Percentiles rank a stretch among this genome's conserved stretches.
phyloP scores from a whole-genome alignment of 2,329 filamentous ascomycete species.

The Balansia obtecta region DNA sequence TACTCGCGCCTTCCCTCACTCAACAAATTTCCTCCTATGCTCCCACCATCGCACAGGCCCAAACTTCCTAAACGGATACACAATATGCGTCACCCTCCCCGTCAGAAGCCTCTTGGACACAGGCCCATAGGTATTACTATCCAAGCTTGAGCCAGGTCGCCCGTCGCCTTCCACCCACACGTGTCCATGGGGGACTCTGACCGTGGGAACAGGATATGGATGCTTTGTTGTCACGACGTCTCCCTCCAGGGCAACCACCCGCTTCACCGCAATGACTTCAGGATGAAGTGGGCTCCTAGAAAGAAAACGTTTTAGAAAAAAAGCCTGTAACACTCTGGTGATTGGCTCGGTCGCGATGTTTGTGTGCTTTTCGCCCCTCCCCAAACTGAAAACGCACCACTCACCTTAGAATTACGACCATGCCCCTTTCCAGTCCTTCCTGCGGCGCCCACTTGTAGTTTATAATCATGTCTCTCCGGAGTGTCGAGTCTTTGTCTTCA shows the following conservation, averaged over 20 bases:
- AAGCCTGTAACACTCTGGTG: not conserved
- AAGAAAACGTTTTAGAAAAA: not conserved
- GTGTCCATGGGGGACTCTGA: slow-evolving; percentile 68
- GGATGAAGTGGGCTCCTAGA: slow-evolving; percentile 59
- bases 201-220: slow-evolving; percentile 42
- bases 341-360: not conserved
- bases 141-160: slow-evolving; percentile 52
- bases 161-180: slow-evolving; percentile 95
- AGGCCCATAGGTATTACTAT: slow-evolving; percentile 87
- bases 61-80: slow-evolving; percentile 54
- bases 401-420: slow-evolving; percentile 61
- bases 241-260: slow-evolving; percentile 69
- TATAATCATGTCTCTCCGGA: slow-evolving; percentile 41
- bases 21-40: slow-evolving; percentile 21
- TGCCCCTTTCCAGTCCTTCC: slow-evolving; percentile 51
- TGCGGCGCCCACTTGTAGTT: slow-evolving; percentile 47
- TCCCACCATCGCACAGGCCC: slow-evolving; percentile 48
- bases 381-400: slow-evolving; percentile 27
- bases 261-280: slow-evolving; percentile 61
- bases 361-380: not conserved
- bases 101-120: slow-evolving; percentile 63
- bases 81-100: slow-evolving; percentile 58
- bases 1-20: not conserved
- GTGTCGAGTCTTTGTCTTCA: slow-evolving; percentile 45
- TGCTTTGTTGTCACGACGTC: slow-evolving; percentile 58